Conservation (phyloP, 805 yeast species). For the Metschnikowia chrysomelidarum region DNA sequence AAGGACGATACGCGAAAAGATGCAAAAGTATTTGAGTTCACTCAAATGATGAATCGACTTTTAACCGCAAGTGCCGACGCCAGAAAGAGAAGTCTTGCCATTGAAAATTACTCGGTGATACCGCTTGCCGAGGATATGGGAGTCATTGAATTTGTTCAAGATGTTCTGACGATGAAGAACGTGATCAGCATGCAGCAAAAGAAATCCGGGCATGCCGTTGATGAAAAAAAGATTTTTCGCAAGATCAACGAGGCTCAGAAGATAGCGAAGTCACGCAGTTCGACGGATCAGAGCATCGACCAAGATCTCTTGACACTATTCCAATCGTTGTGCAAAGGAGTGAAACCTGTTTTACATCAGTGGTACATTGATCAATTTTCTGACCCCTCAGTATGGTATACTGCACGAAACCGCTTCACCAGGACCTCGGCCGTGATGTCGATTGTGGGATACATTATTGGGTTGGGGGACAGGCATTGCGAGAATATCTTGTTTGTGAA, state of each 20-base stretch:
- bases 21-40: conserved; percentile 89
- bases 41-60: conserved; percentile 78
- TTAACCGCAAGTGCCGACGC: conserved; percentile 68
- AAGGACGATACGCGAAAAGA: conserved; percentile 94
- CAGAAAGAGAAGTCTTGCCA: conserved; percentile 63
- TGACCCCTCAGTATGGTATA: conserved; percentile 86
- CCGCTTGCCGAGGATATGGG: conserved; percentile 88
- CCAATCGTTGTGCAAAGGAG: conserved; percentile 27
- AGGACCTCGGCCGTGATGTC: conserved; percentile 95
- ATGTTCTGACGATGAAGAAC: conserved; percentile 68
- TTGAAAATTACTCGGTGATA: conserved; percentile 82
- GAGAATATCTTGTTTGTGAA: conserved; percentile 81
- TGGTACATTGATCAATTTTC: conserved; percentile 92
- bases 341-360: conserved; percentile 72
- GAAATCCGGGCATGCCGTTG: conserved; percentile 22
- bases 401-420: conserved; percentile 68
- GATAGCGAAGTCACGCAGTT: conserved; percentile 14
- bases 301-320: conserved; percentile 22
- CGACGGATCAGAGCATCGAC: conserved; percentile 5
- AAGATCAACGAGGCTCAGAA: conserved; percentile 34
- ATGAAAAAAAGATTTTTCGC: conserved; percentile 27
- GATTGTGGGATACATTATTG: conserved; percentile 90
- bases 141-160: conserved; percentile 76
- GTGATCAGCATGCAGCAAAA: conserved; percentile 38
- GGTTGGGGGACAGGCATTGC: conserved; percentile 95